Percentiles rank a stretch among this genome's conserved stretches.
Conservation (phyloP, 345 rosid genomes). For the Noccaea caerulescens region DNA sequence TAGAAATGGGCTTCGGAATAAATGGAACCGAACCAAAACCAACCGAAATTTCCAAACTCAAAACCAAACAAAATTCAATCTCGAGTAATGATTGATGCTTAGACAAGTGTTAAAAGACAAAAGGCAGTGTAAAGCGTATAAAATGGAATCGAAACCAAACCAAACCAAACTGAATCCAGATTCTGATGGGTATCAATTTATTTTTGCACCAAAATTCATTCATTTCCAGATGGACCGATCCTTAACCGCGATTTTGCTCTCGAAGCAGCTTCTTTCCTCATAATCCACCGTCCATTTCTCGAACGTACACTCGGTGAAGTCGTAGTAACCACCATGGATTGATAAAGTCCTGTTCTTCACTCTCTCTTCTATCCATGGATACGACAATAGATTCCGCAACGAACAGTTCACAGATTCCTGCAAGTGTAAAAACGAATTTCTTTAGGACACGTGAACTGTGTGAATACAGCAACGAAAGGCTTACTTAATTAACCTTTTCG, state of each 20-base stretch:
- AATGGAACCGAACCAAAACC: not conserved
- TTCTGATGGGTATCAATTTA: not conserved
- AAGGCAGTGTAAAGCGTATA: no score
- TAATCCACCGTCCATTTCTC: constrained; percentile 91
- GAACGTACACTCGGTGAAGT: constrained; percentile 70
- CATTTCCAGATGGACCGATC: constrained; percentile 62
- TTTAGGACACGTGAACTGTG: not conserved
- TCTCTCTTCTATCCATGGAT: constrained; percentile 84
- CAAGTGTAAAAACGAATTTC: not conserved
- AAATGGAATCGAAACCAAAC: not conserved
- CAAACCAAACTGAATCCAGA: constrained; percentile 13
- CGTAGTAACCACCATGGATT: constrained; percentile 83
- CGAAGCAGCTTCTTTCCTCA: constrained; percentile 43
- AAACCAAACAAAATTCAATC: constrained; percentile 5
- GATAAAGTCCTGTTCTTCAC: constrained; percentile 58
- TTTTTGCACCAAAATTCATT: not conserved
- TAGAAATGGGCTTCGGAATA: no score
- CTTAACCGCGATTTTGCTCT: constrained; percentile 48
- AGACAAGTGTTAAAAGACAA: no score
- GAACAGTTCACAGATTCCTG: constrained; percentile 83
- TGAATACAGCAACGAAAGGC: not conserved
- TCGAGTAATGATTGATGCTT: no score
- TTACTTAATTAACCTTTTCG: constrained; percentile 61
- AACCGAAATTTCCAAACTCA: not conserved
- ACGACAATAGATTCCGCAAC: constrained; percentile 64